These are phyloP conservation scores for Aristolochia fimbriata DNA, from an alignment of 164 flowering plant genomes.

Conservation along the genomic window DNA sequence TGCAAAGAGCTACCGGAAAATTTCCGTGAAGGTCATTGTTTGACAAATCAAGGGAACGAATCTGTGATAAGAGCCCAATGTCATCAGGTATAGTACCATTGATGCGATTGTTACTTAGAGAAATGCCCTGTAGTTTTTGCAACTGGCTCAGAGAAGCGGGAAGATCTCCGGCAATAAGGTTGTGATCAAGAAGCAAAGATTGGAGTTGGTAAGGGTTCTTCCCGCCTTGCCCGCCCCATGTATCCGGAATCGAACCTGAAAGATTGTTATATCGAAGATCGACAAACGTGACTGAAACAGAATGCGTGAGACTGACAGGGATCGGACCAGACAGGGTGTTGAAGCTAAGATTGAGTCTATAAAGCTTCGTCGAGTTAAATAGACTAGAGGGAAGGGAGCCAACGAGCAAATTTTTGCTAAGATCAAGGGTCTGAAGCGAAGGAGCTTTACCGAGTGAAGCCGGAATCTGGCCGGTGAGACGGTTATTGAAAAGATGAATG, in stretches of 20 bases:
- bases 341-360: constrained; percentile 68
- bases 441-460: constrained; percentile 51
- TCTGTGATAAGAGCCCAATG: constrained; percentile 34
- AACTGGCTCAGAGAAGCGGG: constrained; percentile 45
- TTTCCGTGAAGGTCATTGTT: constrained; percentile 48
- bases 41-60: constrained; percentile 50
- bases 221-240: constrained; percentile 29
- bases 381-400: constrained; percentile 59
- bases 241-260: constrained; percentile 62
- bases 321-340: constrained; percentile 56
- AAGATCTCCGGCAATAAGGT: constrained; percentile 40
- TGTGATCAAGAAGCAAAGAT: constrained; percentile 45
- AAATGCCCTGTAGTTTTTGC: constrained; percentile 36
- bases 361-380: constrained; percentile 45
- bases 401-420: constrained; percentile 61
- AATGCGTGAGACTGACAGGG: constrained; percentile 39
- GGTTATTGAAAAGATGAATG: constrained; percentile 69
- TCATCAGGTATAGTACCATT: constrained; percentile 50
- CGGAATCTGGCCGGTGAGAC: constrained; percentile 75
- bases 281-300: constrained; percentile 50
- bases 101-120: constrained; percentile 43
- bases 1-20: constrained; percentile 35
- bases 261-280: constrained; percentile 69
- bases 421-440: constrained; percentile 56
- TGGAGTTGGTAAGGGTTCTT: constrained; percentile 26